Evolutionary conservation across 208 protist species (phyloP).

Genomic region (Leishmania major): DNA sequence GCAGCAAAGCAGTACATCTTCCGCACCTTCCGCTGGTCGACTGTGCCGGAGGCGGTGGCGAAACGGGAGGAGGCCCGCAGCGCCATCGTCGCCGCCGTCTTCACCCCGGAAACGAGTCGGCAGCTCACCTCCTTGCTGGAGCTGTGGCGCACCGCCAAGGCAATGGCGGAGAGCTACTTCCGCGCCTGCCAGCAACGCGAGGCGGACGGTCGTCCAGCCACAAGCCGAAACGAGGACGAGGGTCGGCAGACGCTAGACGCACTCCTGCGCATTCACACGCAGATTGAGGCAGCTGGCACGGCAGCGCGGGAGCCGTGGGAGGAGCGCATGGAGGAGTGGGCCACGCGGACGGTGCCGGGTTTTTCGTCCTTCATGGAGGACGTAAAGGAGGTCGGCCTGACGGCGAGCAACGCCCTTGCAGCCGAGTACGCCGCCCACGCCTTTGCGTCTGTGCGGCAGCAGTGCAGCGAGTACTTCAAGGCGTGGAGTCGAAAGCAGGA

Average conservation of each 20-base stretch:
- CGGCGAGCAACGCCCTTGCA: conserved; percentile 65
- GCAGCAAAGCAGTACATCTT: conserved; percentile 17
- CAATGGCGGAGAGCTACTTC: conserved; percentile 63
- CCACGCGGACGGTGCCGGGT: conserved; percentile 14
- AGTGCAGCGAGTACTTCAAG: conserved; percentile 58
- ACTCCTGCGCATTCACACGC: conserved; percentile 55
- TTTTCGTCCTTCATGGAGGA: conserved; percentile 45
- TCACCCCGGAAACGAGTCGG: conserved; percentile 43
- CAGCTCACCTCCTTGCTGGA: conserved; percentile 51
- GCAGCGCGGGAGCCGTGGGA: conserved; percentile 44
- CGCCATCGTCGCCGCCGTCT: conserved; percentile 51
- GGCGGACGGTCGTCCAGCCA: conserved; percentile 12
- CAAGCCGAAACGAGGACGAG: conserved; percentile 18
- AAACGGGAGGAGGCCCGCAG: conserved; percentile 48
- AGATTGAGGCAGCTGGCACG: conserved; percentile 39
- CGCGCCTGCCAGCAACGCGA: conserved; percentile 35
- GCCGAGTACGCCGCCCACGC: conserved; percentile 51
- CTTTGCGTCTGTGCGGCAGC: conserved; percentile 34
- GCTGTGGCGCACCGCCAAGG: conserved; percentile 63
- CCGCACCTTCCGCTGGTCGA: conserved; percentile 44
- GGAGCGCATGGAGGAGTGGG: conserved; percentile 34
- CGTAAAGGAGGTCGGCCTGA: conserved; percentile 60
- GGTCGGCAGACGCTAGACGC: conserved; percentile 54
- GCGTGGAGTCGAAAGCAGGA: conserved; percentile 49
- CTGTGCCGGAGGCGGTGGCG: conserved; percentile 45